Evolutionary conservation across 1,284 basidiomycete genomes (phyloP), one percentile per base, ranked within the genome.

Genomic region (Ceratobasidium sp.): DNA sequence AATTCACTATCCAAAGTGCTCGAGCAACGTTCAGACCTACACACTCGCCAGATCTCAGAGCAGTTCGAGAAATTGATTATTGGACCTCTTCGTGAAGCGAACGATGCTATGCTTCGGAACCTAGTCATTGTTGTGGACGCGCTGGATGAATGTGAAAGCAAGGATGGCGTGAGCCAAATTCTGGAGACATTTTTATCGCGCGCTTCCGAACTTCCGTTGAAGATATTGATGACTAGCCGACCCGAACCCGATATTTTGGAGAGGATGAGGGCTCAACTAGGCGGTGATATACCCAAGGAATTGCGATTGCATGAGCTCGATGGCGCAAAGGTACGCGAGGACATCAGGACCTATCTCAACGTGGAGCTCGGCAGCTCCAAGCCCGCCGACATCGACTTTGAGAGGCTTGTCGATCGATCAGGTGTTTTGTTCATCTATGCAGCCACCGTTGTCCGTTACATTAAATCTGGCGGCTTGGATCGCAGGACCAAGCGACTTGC

Each of bases 351-450:
- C 29, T 24, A 29, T 63, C 59, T 22, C 2, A 27, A 33, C 29
- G 33, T 33, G 15, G 41, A 33, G 41, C 59, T 63, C 7, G 24
- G 5, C 22, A 9, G 3, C 14, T 36, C 29, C 33, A 33, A 31
- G 59, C 24, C 36, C 1, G 3, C n/a, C 44, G 19, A 33, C 6
- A 1, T 11, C 19, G 19, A 60, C 19, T 14, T 60, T 8, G 24
- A 64, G 11, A 50, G 27, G 15, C 62, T 64, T 14, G 62, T 50
- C 31, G 64, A 66, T 19, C 50, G 29, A 1, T 50, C 64, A 15
- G 64, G 64, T 19, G 31, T 15, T 2, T 24, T 66, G 31, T 66
- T 66, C 64, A 66, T 66, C 19, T 67, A 67, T 19, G 65, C 65
- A 1, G 65, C 65, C 1, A 67, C 65, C 9, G 22, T 67, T 19